A percentile compares a stretch with the other conserved stretches of the same genome.
These are phyloP conservation scores for Linum trigynum DNA, from an alignment of 345 rosid genomes.

Conservation along the genomic window DNA sequence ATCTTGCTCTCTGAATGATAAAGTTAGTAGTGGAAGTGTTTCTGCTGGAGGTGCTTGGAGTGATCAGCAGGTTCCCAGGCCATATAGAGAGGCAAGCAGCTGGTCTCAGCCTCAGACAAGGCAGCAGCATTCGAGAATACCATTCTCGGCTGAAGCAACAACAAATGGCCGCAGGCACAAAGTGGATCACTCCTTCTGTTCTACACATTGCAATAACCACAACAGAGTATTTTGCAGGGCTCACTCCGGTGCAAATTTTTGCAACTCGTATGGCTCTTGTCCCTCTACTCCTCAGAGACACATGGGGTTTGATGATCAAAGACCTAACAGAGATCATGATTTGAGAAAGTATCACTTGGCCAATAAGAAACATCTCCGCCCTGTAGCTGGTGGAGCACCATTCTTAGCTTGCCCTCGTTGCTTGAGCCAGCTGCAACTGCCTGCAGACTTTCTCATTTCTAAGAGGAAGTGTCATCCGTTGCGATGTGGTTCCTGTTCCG, in stretches of 20 bases:
- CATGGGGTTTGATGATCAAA: constrained; percentile 21
- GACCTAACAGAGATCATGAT: constrained; percentile 26
- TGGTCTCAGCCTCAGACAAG: constrained; percentile 6
- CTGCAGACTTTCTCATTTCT: too few relatives aligned
- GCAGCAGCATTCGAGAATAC: constrained; percentile 12
- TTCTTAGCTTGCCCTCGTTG: too few relatives aligned
- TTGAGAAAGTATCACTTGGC: constrained; percentile 32
- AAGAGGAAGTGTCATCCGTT: constrained; percentile 34
- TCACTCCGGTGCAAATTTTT: constrained; percentile 26
- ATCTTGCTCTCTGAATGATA: constrained; percentile 23
- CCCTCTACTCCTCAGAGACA: constrained; percentile 47
- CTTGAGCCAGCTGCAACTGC: too few relatives aligned
- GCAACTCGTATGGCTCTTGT: constrained; percentile 36
- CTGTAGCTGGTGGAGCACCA: background rate
- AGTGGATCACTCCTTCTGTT: constrained; percentile 22
- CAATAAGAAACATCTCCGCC: constrained; percentile 36
- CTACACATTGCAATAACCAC: constrained; percentile 4
- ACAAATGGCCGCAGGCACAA: constrained; percentile 8
- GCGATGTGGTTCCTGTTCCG: too few relatives aligned
- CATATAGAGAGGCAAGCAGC: constrained; percentile 1
- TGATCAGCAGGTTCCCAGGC: constrained; percentile 21
- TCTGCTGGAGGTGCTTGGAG: constrained; percentile 18
- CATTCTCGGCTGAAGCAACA: background rate
- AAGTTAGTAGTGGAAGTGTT: background rate
- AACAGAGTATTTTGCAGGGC: constrained; percentile 17